These are phyloP conservation scores for Fomitopsis pinicola DNA, from an alignment of 1,284 basidiomycete genomes.

Conservation along the genomic window DNA sequence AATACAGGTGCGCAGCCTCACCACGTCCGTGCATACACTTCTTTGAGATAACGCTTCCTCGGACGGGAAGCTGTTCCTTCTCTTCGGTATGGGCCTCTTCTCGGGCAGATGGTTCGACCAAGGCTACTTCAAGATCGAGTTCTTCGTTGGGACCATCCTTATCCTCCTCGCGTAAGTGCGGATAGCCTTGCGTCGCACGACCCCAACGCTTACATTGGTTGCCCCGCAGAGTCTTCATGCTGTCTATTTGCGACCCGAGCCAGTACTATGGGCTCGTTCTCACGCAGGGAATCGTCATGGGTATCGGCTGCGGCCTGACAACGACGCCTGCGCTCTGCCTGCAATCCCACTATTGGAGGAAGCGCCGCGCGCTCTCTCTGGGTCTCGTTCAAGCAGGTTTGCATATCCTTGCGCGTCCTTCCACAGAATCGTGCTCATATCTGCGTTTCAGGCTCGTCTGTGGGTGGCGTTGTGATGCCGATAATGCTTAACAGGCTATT, in stretches of 20 bases:
- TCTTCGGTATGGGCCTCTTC: not conserved
- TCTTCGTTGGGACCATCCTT: not conserved
- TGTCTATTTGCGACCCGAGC: slow-evolving; percentile 25
- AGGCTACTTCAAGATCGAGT: not conserved
- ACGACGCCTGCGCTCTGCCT: slow-evolving; percentile 45
- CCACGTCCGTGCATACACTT: slow-evolving; percentile 3
- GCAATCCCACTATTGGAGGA: slow-evolving; percentile 34
- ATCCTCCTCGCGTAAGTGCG: not conserved
- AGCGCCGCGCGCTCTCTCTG: slow-evolving; percentile 33
- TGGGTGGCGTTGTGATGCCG: slow-evolving; percentile 39
- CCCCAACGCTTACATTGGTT: not conserved
- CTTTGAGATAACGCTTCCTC: not conserved
- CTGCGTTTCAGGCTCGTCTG: slow-evolving; percentile 29
- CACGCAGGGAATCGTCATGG: slow-evolving; percentile 19
- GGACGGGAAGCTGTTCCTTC: not conserved
- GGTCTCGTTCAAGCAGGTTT: slow-evolving; percentile 28
- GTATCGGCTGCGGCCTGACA: slow-evolving; percentile 36
- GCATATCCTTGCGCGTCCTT: too few species aligned
- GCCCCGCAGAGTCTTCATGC: slow-evolving; percentile 27
- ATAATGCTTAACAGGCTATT: slow-evolving; percentile 41
- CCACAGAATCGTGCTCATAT: slow-evolving; percentile 44
- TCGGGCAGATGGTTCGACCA: not conserved
- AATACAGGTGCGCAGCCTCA: slow-evolving; percentile 28
- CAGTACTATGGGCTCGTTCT: slow-evolving; percentile 26
- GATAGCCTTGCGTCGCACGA: not conserved